Conservation (phyloP, 208 protist species). For the Vickermania ingenoplastis region DNA sequence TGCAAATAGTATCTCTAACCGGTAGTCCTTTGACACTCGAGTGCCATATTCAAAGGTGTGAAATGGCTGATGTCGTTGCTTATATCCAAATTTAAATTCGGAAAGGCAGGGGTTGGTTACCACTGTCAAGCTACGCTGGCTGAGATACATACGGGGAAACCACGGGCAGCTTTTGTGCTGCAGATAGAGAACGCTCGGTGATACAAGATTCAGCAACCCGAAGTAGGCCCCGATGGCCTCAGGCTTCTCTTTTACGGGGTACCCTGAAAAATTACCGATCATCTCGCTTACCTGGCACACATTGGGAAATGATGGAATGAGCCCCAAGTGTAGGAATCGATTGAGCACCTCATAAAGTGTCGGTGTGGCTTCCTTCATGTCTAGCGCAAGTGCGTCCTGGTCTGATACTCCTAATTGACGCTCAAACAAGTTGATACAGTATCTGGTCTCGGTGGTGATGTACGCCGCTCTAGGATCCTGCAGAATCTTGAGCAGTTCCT, state of each 20-base stretch:
- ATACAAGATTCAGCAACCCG: conserved; percentile 82
- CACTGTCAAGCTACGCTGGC: conserved; percentile 74
- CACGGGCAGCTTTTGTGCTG: conserved; percentile 77
- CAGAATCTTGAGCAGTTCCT: conserved; percentile 69
- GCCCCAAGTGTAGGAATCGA: conserved; percentile 68
- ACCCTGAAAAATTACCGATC: conserved; percentile 83
- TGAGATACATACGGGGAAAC: conserved; percentile 75
- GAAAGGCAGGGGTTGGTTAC: conserved; percentile 68
- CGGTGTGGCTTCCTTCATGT: conserved; percentile 35
- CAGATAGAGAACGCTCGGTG: conserved; percentile 67
- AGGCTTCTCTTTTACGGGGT: conserved; percentile 80
- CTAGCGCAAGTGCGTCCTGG: conserved; percentile 71
- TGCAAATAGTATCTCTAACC: conserved; percentile 85
- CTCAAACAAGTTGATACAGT: conserved; percentile 88
- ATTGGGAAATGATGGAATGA: conserved; percentile 78
- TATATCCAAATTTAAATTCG: conserved; percentile 84
- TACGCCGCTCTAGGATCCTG: conserved; percentile 69
- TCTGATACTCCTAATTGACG: conserved; percentile 55
- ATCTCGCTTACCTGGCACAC: conserved; percentile 86
- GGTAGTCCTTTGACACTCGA: conserved; percentile 85
- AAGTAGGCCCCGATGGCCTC: conserved; percentile 71
- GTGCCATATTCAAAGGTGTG: conserved; percentile 83
- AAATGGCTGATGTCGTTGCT: conserved; percentile 76
- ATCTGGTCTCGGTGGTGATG: conserved; percentile 78
- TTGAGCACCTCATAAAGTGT: conserved; percentile 61